Base-by-base conservation (phyloP, 371 early-diverging fungal species). In the Mucor irregularis region DNA sequence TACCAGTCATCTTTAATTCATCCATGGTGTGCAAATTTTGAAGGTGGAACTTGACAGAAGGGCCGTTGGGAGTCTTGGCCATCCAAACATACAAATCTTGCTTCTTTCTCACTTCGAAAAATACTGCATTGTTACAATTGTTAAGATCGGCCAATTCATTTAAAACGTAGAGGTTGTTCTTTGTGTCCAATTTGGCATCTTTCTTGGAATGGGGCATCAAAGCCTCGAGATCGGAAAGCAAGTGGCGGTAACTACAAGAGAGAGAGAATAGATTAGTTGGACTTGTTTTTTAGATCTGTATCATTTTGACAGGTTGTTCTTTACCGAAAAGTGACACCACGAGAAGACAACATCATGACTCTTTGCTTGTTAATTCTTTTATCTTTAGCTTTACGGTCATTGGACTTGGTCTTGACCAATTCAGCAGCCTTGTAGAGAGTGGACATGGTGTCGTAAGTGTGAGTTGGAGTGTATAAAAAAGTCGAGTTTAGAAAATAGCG, bases 21-120 rank as follows among this genome's bases (percentile, higher is more conserved):
- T 96, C 95, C 95, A 97, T 94, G 14, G 99, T 98, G 69, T 98
- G 99, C 48, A 98, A 85, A 69, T 95, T 95, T 69, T 92, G 93
- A 58, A 97, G 93, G 45, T 90, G 90, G 71, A 98, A 96, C 75
- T 95, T 96, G 47, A 90, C 89, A 52, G 90, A 90, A 22, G 99
- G 99, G 5, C 99, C 98, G 49, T 92, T 93, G 25, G 97, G 97
- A 1, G 96, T 92, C 71, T 93, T 93, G 34, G 92, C 79, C 61
- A 95, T 82, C 99, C 97, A 97, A 85, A 97, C 62, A 77, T 95
- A 98, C 56, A 96, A 70, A 74, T 98, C 97, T 62, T 87, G 84
- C 66, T 92, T 86, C 71, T 93, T 94, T 53, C 96, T 84, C 11
- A 90, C 86, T 71, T 98, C 99, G 74, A 98, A 95, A 73, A 90